phyloP scores from a whole-genome alignment of 805 yeast genomes.

The Teunomyces panamensis region DNA sequence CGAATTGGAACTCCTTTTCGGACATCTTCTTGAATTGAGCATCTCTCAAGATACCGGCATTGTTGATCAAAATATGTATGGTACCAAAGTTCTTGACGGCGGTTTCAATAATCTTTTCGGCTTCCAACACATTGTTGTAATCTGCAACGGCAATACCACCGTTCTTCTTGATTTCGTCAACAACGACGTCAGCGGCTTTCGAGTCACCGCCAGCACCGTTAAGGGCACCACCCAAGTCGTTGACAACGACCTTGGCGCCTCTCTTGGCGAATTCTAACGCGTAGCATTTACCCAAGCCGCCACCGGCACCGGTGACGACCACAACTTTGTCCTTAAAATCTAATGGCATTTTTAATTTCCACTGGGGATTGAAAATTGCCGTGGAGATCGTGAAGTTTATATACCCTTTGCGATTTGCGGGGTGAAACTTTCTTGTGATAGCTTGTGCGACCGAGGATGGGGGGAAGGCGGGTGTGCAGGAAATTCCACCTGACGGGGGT shows the following conservation, averaged over 20 bases:
- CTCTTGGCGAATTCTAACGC: conserved; percentile 83
- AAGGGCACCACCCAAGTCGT: conserved; percentile 86
- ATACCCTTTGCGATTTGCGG: conserved; percentile 1
- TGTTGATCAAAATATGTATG: conserved; percentile 84
- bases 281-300: conserved; percentile 88
- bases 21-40: conserved; percentile 83
- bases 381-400: neutral
- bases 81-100: conserved; percentile 86
- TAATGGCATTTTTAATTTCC: conserved; percentile 12
- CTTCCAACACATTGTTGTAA: conserved; percentile 84
- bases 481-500: neutral
- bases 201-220: conserved; percentile 67
- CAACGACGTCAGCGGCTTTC: conserved; percentile 91
- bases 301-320: conserved; percentile 95
- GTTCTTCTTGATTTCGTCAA: conserved; percentile 67
- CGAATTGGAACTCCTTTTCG: conserved; percentile 73
- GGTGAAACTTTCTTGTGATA: conserved; percentile 3
- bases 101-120: conserved; percentile 79
- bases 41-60: conserved; percentile 94
- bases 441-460: conserved; percentile 3
- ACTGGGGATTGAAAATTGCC: neutral
- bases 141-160: conserved; percentile 94
- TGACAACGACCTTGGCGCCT: conserved; percentile 94
- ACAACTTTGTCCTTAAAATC: conserved; percentile 82
- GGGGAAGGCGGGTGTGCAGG: neutral